phyloP scores from a whole-genome alignment of 2,329 filamentous ascomycete genomes.

The Cercospora zeina region DNA sequence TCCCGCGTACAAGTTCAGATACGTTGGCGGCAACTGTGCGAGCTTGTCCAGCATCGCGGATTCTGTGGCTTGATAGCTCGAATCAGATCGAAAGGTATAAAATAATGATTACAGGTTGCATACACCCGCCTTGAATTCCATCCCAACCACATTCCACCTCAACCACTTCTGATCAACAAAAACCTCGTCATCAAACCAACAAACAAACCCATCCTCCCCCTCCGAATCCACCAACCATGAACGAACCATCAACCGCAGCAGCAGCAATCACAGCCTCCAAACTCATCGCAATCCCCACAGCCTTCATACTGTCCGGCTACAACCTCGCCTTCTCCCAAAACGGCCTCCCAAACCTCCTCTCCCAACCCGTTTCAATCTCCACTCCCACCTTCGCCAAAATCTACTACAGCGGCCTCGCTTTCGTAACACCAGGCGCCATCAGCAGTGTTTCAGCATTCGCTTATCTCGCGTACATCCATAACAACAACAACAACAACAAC shows the following conservation, averaged over 20 bases:
- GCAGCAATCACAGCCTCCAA: background rate
- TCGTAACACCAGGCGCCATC: constrained; percentile 1
- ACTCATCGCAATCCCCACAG: background rate
- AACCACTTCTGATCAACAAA: too few species aligned
- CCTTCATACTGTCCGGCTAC: background rate
- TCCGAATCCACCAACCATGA: too few species aligned
- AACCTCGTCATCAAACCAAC: too few species aligned
- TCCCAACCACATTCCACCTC: too few species aligned
- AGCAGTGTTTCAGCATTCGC: background rate
- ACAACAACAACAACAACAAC: too few species aligned
- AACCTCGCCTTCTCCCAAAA: background rate
- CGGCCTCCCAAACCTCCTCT: background rate
- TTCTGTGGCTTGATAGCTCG: background rate
- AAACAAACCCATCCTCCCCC: too few species aligned
- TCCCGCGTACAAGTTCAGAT: background rate
- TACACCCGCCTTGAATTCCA: too few species aligned
- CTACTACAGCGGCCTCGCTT: constrained; percentile 5
- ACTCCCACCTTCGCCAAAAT: constrained; percentile 1
- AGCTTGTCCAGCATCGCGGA: background rate
- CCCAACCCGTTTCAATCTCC: constrained; percentile 1
- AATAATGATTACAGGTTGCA: background rate
- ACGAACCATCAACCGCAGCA: too few species aligned
- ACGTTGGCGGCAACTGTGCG: background rate
- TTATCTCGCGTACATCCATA: constrained; percentile 9
- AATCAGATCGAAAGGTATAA: background rate